Conservation (phyloP, 495 filamentous ascomycete genomes). For the Neurospora sp. region DNA sequence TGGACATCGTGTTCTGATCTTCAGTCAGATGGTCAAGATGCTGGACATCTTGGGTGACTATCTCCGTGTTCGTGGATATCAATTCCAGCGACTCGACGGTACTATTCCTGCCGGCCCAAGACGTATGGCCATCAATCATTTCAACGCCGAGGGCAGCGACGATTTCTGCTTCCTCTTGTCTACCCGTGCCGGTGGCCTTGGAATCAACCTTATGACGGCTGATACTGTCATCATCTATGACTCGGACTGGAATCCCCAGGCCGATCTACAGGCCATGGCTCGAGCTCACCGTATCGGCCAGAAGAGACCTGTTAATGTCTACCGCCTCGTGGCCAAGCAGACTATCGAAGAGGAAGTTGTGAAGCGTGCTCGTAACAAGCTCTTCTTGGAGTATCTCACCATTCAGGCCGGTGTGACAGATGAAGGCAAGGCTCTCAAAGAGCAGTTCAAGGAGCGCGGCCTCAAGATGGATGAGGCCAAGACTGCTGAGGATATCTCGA, state of each 20-base stretch:
- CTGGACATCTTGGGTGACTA: conserved; percentile 93
- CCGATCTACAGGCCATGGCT: conserved; percentile 97
- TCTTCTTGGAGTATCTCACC: conserved; percentile 95
- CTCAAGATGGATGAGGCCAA: conserved; percentile 61
- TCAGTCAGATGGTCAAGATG: conserved; percentile 99
- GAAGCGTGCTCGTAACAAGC: conserved; percentile 90
- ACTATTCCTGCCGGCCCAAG: conserved; percentile 80
- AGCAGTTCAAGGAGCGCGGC: conserved; percentile 42
- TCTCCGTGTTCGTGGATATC: conserved; percentile 75
- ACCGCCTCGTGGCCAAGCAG: conserved; percentile 90
- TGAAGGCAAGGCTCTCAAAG: conserved; percentile 67
- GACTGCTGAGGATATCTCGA: conserved; percentile 81
- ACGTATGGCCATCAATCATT: conserved; percentile 91
- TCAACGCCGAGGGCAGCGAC: conserved; percentile 84
- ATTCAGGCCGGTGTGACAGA: conserved; percentile 96
- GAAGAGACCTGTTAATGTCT: conserved; percentile 89
- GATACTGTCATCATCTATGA: conserved; percentile 98
- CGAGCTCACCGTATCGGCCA: conserved; percentile 96
- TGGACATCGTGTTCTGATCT: conserved; percentile 90
- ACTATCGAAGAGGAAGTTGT: conserved; percentile 97
- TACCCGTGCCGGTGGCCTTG: conserved; percentile 88
- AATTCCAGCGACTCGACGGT: conserved; percentile 89
- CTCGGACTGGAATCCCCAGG: conserved; percentile 98
- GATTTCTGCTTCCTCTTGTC: conserved; percentile 97
- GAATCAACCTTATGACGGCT: conserved; percentile 97